Evolutionary conservation across 129 eudicot genomes (phyloP), one percentile per base, ranked within the genome.

Genomic region (Centella asiatica): DNA sequence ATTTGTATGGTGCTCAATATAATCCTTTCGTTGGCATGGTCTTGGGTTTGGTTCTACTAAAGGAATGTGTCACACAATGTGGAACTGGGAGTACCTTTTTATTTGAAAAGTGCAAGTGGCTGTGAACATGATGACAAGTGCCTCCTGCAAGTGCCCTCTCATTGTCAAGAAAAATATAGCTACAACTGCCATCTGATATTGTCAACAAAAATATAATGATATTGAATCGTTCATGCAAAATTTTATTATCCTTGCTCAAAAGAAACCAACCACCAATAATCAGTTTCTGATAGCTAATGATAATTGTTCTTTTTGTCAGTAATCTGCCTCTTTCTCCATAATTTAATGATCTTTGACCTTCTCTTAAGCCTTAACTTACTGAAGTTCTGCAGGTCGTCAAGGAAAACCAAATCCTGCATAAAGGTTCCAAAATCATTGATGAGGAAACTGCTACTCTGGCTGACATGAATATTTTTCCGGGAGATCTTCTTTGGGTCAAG

Each of bases 381-480:
- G 47, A 28, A 39, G 5, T 59, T 67, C 27, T 86, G 82, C 88
- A 93, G 99, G 86, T 93, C 64, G 99, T 93, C 20, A 93, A 87
- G 79, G 99, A 93, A 85, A 93, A 93, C 68, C 99, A 93, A 81
- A 69, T 87, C 73, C 87, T 93, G 55, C 99, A 93, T 53, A 93
- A 88, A 75, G 99, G 99, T 60, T 70, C 92, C 36, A 82, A 65
- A 70, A 67, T 76, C 58, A 79, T 93, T 57, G 90, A 85, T 57
- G 95, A 80, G 45, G 99, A 93, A 69, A 71, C 73, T 60, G 72
- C 80, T 65, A 85, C 92, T 72, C 95, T 93, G 52, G 92, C 96
- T 54, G 99, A 93, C 69, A 19, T 76, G 72, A 82, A 74, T 76
- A 77, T 93, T 57, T 88, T 93, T 49, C 95, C 99, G 6, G 99